Evolutionary conservation across 352 stramenopile genomes (phyloP), one percentile per base, ranked within the genome.

Genomic region (Phytophthora lateralis): DNA sequence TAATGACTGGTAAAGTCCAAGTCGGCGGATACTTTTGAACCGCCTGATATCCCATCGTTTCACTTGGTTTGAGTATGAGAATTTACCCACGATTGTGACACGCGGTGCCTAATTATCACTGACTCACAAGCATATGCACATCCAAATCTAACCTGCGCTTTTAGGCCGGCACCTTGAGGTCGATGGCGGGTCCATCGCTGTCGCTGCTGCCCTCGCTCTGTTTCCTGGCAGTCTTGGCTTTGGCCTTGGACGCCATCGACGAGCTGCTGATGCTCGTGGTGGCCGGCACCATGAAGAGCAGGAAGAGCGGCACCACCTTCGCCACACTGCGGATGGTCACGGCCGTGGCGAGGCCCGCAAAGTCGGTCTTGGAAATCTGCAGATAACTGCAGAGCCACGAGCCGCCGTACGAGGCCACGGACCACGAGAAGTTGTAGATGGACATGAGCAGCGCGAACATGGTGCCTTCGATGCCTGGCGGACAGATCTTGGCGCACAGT

Each of bases 401-500:
- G 56, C 82, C 82, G 32, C 82, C 82, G 60, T 90, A 92, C 15
- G 80, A 90, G 26, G 82, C 76, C 26, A 88, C 69, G 15, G 82
- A 92, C 82, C 82, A 92, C 29, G 82, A 90, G 20, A 92, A 92
- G 52, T 92, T 92, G 75, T 89, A 92, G 61, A 92, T 90, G 26
- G 80, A 92, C 83, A 92, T 92, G 66, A 90, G 83, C 68, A 92
- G 55, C 26, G 96, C 97, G 76, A 99, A 99, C 60, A 99, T 87
- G 4, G 97, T 98, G 54, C 96, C 96, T 76, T 99, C 97, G 42
- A 99, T 91, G 45, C 97, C 97, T 26, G 85, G 89, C 26, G 97
- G 97, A 57, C 97, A 99, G 55, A 99, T 85, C 63, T 94, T 93
- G 56, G 95, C 93, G 45, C 96, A 97, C n/a, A 99, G 74, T 43